Evolutionary conservation across 2,329 filamentous ascomycete species (phyloP).

Genomic region (Colletotrichum musae): DNA sequence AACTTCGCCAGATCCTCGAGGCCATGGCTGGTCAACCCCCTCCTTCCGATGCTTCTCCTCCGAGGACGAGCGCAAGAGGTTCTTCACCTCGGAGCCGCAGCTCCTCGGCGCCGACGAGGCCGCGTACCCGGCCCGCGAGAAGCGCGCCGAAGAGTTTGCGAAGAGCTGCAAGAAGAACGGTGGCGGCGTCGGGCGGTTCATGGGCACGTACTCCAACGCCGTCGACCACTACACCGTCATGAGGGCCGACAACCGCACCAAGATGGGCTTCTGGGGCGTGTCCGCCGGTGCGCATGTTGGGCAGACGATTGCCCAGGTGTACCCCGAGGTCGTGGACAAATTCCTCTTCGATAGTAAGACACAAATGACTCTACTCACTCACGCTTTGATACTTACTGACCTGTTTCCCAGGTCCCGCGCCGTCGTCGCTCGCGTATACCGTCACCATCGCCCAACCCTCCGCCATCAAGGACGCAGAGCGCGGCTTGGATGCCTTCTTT

Average conservation of each 20-base stretch:
- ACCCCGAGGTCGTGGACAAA: slow-evolving; percentile 23
- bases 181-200: slow-evolving; percentile 17
- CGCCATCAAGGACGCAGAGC: slow-evolving; percentile 18
- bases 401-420: background rate
- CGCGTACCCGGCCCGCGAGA: slow-evolving; percentile 7
- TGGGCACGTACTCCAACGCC: slow-evolving; percentile 30
- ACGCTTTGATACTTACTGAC: too few relatives aligned
- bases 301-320: slow-evolving; percentile 17
- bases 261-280: slow-evolving; percentile 22
- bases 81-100: slow-evolving; percentile 6
- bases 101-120: slow-evolving; percentile 21
- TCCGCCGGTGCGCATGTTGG: slow-evolving; percentile 22
- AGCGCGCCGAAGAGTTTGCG: slow-evolving; percentile 13
- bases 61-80: slow-evolving; percentile 24
- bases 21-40: slow-evolving; percentile 16
- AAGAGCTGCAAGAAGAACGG: slow-evolving; percentile 28
- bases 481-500: slow-evolving; percentile 23
- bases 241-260: slow-evolving; percentile 30
- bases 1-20: slow-evolving; percentile 16
- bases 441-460: slow-evolving; percentile 21
- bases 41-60: slow-evolving; percentile 29
- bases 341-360: slow-evolving; percentile 26
- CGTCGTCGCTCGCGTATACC: slow-evolving; percentile 20
- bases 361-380: too few relatives aligned
- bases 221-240: slow-evolving; percentile 29